These are phyloP conservation scores for Galerina sulciceps DNA, from an alignment of 768 basidiomycete species.

Conservation along the genomic window DNA sequence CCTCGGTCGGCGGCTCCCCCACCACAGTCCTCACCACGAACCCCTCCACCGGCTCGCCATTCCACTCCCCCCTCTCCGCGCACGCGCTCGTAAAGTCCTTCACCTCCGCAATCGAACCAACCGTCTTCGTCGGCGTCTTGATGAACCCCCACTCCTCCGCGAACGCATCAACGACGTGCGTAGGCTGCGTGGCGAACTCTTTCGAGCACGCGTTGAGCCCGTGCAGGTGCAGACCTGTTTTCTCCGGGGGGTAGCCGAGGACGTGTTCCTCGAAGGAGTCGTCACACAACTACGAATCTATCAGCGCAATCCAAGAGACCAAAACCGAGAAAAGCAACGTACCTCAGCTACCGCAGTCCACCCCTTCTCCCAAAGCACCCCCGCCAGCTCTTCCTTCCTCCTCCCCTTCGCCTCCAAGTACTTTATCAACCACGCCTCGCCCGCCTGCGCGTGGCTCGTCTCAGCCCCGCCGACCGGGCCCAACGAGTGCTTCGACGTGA, in stretches of 20 bases:
- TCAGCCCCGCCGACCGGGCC: conserved; percentile 52
- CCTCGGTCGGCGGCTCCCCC: conserved; percentile 39
- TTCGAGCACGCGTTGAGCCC: conserved; percentile 79
- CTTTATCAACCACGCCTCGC: conserved; percentile 79
- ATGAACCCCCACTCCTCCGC: conserved; percentile 94
- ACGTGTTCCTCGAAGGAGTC: conserved; percentile 98
- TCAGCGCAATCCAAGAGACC: neutral
- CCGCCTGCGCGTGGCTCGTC: conserved; percentile 79
- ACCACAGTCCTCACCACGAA: conserved; percentile 90
- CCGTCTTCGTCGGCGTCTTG: conserved; percentile 61
- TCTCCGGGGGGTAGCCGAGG: conserved; percentile 77
- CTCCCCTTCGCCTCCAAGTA: conserved; percentile 66
- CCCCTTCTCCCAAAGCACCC: conserved; percentile 75
- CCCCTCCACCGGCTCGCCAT: conserved; percentile 86
- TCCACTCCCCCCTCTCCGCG: conserved; percentile 73
- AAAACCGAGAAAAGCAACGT: conserved; percentile 19
- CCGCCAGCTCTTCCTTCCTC: conserved; percentile 77
- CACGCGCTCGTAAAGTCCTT: conserved; percentile 72
- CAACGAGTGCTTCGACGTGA: conserved; percentile 93
- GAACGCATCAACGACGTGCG: conserved; percentile 70
- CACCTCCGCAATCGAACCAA: conserved; percentile 70
- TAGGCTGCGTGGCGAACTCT: conserved; percentile 77
- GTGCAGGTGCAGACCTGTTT: conserved; percentile 91
- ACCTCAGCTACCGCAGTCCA: conserved; percentile 95
- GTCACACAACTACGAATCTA: conserved; percentile 83